A percentile compares a stretch with the other conserved stretches of the same genome.
Conservation (phyloP, 1,284 basidiomycete genomes). For the Ustilago tritici region DNA sequence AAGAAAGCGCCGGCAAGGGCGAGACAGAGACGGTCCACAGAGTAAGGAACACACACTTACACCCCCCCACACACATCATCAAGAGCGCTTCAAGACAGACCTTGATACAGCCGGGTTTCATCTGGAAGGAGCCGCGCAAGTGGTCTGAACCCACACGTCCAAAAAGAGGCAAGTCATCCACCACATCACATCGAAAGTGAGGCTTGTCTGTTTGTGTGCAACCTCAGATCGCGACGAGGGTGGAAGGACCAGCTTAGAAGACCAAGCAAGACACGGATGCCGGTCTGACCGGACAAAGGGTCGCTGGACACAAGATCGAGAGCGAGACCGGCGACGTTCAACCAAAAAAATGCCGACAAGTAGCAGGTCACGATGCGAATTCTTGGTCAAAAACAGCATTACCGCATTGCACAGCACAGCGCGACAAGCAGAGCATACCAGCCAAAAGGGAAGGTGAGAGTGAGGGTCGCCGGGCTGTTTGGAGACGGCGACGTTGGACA, state of each 20-base stretch:
- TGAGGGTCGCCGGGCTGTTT: not conserved
- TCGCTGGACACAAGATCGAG: not conserved
- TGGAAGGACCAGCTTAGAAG: not conserved
- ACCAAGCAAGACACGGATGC: not conserved
- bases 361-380: not conserved
- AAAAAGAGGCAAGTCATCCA: too few relatives aligned
- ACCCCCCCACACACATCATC: too few relatives aligned
- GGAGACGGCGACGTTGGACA: not conserved
- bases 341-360: slow-evolving; percentile 6
- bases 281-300: not conserved
- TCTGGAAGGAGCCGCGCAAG: too few relatives aligned
- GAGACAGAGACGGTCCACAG: not conserved
- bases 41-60: too few relatives aligned
- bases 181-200: too few relatives aligned
- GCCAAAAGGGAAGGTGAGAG: too few relatives aligned
- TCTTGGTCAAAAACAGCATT: not conserved
- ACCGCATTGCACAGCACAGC: not conserved
- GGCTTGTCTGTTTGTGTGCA: not conserved
- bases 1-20: not conserved
- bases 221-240: not conserved
- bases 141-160: not conserved
- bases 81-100: too few relatives aligned
- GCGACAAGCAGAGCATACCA: not conserved
- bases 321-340: not conserved
- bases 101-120: too few relatives aligned